Evolutionary conservation across 805 yeast genomes (phyloP).

Genomic region (Candida golubevii): DNA sequence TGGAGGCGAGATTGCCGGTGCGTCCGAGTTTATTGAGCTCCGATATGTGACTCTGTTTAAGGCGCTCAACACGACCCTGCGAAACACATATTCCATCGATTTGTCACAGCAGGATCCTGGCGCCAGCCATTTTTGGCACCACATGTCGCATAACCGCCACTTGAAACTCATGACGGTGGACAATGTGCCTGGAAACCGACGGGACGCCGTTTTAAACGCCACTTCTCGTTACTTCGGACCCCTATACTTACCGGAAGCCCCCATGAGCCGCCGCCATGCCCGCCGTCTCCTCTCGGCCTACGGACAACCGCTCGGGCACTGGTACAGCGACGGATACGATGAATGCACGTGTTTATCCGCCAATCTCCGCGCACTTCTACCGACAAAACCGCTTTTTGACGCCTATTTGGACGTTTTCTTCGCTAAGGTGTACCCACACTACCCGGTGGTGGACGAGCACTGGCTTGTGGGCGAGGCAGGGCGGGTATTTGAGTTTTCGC

Average conservation of each 20-base stretch:
- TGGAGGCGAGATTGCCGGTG: background rate
- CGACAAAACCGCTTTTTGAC: slow-evolving; percentile 5
- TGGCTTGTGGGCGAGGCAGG: slow-evolving; percentile 7
- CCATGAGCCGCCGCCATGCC: slow-evolving; percentile 6
- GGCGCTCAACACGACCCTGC: slow-evolving; percentile 7
- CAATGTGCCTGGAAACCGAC: slow-evolving; percentile 1
- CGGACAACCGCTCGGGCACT: slow-evolving; percentile 13
- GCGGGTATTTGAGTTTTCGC: slow-evolving; percentile 7
- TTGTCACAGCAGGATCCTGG: slow-evolving; percentile 21
- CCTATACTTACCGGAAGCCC: slow-evolving; percentile 6
- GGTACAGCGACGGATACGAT: slow-evolving; percentile 3
- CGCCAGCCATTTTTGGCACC: slow-evolving; percentile 14
- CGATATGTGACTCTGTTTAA: slow-evolving; percentile 1
- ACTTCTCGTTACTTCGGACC: slow-evolving; percentile 10
- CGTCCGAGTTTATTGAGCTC: slow-evolving; percentile 5
- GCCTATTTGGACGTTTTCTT: slow-evolving; percentile 15
- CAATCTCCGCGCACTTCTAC: slow-evolving; percentile 11
- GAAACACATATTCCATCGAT: slow-evolving; percentile 13
- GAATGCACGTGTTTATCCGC: slow-evolving; percentile 9
- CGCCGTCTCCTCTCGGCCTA: slow-evolving; percentile 10
- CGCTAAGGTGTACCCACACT: slow-evolving; percentile 14
- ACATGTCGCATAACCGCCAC: slow-evolving; percentile 7
- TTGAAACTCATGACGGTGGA: slow-evolving; percentile 12
- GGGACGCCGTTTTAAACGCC: slow-evolving; percentile 8
- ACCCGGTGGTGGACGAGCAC: slow-evolving; percentile 15